These are phyloP conservation scores for Saccharomycopsis phalli DNA, from an alignment of 1,139 yeast genomes.

Conservation along the genomic window DNA sequence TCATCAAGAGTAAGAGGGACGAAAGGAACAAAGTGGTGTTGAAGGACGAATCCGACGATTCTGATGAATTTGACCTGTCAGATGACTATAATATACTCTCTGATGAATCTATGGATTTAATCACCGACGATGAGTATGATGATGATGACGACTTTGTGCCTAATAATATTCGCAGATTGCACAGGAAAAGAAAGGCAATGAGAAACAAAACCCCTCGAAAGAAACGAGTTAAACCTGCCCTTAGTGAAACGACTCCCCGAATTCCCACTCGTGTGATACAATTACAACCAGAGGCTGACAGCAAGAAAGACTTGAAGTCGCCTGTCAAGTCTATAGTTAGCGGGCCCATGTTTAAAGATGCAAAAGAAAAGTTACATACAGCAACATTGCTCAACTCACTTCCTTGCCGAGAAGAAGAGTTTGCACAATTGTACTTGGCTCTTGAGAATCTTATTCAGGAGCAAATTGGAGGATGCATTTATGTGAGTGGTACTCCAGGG, in stretches of 20 bases:
- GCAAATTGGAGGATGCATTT: slow-evolving; percentile 74
- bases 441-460: slow-evolving; percentile 70
- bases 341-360: slow-evolving; percentile 36
- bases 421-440: slow-evolving; percentile 58
- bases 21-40: too few relatives aligned
- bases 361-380: slow-evolving; percentile 55
- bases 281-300: slow-evolving; percentile 24
- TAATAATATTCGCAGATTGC: not conserved
- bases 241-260: slow-evolving; percentile 20
- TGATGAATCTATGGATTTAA: not conserved
- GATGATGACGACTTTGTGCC: slow-evolving; percentile 2
- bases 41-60: too few relatives aligned
- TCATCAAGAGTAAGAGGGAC: too few relatives aligned
- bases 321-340: slow-evolving; percentile 7
- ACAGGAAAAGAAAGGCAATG: not conserved
- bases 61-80: not conserved
- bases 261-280: slow-evolving; percentile 22
- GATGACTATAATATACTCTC: not conserved
- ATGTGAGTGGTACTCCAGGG: slow-evolving; percentile 96
- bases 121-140: not conserved
- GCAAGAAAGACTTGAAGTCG: slow-evolving; percentile 6
- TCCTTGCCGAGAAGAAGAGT: slow-evolving; percentile 88
- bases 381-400: slow-evolving; percentile 54
- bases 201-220: not conserved
- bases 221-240: not conserved